Percentiles rank a stretch among this genome's conserved stretches.
Conservation (phyloP, 768 basidiomycete species). For the Phlebiopsis gigantea region DNA sequence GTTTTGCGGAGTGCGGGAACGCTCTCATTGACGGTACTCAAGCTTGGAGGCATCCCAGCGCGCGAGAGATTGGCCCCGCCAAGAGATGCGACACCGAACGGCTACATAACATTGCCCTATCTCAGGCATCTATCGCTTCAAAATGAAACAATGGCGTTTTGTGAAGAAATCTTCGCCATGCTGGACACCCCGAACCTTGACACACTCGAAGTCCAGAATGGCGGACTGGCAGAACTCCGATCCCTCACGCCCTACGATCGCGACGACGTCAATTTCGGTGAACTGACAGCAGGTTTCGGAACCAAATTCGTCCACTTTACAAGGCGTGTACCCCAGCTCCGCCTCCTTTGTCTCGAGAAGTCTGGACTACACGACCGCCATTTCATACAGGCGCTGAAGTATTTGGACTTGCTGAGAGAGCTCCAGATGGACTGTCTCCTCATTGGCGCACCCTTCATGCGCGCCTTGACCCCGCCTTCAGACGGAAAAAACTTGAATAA, state of each 20-base stretch:
- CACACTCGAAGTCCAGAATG: background rate
- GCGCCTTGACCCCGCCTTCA: background rate
- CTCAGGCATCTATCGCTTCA: background rate
- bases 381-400: background rate
- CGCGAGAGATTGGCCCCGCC: too few species aligned
- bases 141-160: background rate
- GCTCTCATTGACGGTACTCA: too few species aligned
- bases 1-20: too few species aligned
- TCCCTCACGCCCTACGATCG: background rate
- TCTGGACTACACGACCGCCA: constrained; percentile 8
- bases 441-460: constrained; percentile 7
- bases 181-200: background rate
- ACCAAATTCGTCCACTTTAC: background rate
- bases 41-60: too few species aligned
- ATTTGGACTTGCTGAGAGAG: background rate
- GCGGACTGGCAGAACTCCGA: background rate
- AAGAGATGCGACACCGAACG: background rate
- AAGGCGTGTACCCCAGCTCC: background rate
- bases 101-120: background rate
- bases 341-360: background rate
- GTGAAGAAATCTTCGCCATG: background rate
- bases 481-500: background rate
- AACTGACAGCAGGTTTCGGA: constrained; percentile 3
- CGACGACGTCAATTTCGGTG: background rate
- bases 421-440: background rate